phyloP scores from a whole-genome alignment of 2,329 filamentous ascomycete genomes.

The Colletotrichum paranaense region DNA sequence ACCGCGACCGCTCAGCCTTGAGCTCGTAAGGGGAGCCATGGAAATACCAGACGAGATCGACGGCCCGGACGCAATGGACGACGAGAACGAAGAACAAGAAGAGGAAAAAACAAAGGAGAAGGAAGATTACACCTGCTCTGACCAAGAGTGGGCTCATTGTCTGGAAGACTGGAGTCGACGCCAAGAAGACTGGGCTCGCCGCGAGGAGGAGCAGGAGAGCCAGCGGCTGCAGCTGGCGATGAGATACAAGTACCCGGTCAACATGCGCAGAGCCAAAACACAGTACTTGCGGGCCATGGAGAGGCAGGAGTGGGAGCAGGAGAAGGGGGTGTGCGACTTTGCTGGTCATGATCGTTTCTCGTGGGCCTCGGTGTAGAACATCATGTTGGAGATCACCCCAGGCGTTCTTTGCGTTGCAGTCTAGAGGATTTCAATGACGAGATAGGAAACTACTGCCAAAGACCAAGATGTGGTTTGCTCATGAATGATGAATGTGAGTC shows the following conservation, averaged over 20 bases:
- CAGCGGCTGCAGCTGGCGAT: constrained; percentile 1
- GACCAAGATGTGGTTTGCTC: background rate
- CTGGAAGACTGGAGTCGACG: background rate
- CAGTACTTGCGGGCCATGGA: constrained; percentile 13
- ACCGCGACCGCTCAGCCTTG: background rate
- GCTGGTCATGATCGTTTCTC: background rate
- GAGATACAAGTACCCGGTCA: constrained; percentile 21
- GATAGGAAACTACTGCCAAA: no score
- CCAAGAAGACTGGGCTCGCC: background rate
- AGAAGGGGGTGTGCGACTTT: constrained; percentile 31
- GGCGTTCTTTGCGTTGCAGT: background rate
- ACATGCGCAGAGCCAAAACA: constrained; percentile 10
- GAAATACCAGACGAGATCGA: no score
- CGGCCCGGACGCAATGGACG: background rate
- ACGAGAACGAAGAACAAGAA: background rate
- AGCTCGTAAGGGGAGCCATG: background rate
- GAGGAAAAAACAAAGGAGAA: background rate
- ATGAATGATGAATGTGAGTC: background rate
- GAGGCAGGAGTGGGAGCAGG: constrained; percentile 18
- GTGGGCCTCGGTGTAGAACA: background rate
- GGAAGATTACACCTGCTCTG: background rate
- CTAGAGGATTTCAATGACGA: background rate
- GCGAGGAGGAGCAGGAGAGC: constrained; percentile 1
- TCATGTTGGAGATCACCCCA: no score
- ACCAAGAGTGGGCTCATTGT: background rate